Conservation (phyloP, 1,284 basidiomycete genomes). For the Athelia sp. region DNA sequence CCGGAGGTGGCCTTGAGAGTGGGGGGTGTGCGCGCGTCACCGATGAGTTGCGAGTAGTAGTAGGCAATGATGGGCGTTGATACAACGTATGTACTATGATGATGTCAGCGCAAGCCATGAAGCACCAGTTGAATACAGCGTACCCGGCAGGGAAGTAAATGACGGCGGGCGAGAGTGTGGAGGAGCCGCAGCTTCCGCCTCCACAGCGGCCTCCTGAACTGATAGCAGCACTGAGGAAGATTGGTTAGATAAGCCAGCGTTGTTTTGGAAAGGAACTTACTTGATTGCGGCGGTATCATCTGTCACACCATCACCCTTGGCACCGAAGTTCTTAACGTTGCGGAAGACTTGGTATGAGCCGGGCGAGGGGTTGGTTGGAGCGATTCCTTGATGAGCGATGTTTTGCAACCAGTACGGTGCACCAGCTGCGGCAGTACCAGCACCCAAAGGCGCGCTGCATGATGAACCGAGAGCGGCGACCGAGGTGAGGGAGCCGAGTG, state of each 20-base stretch:
- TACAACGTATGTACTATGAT: constrained; percentile 32
- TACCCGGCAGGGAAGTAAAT: constrained; percentile 50
- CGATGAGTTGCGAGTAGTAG: constrained; percentile 40
- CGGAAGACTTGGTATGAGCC: constrained; percentile 64
- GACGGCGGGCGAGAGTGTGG: constrained; percentile 38
- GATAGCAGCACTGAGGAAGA: constrained; percentile 33
- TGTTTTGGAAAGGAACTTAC: constrained; percentile 28
- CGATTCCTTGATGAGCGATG: constrained; percentile 62
- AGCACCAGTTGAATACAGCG: neutral
- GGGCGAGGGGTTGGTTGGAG: constrained; percentile 54
- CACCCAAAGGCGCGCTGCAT: constrained; percentile 14
- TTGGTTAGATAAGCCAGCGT: neutral
- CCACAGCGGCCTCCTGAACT: constrained; percentile 54
- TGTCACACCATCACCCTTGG: constrained; percentile 51
- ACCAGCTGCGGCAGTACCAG: constrained; percentile 22
- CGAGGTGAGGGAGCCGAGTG: constrained; percentile 7
- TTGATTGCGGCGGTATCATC: constrained; percentile 73
- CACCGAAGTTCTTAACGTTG: constrained; percentile 65
- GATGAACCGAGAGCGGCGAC: constrained; percentile 16
- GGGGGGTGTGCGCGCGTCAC: constrained; percentile 35
- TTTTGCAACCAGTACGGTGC: constrained; percentile 69
- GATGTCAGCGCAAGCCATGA: neutral
- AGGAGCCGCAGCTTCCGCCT: constrained; percentile 42
- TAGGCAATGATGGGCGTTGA: constrained; percentile 37
- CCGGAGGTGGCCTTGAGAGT: constrained; percentile 33